Evolutionary conservation across 2,329 filamentous ascomycete genomes (phyloP).

Genomic region (Myrmaecium sp.): DNA sequence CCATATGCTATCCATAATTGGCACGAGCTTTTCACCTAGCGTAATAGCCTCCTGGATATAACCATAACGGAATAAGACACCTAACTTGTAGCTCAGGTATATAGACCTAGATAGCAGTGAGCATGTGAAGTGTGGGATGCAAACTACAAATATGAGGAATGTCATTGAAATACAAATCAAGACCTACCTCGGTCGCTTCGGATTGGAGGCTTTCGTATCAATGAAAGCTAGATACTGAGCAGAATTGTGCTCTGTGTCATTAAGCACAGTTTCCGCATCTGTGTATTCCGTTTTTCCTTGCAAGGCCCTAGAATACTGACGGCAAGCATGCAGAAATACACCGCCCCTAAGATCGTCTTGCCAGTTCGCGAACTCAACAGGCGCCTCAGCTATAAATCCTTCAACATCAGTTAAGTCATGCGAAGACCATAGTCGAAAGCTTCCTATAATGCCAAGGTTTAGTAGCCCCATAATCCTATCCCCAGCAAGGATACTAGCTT

Average conservation of each 20-base stretch:
- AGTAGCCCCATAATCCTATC: constrained; percentile 57
- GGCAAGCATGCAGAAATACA: constrained; percentile 46
- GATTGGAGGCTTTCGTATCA: constrained; percentile 34
- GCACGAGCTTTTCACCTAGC: constrained; percentile 24
- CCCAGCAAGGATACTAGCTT: constrained; percentile 48
- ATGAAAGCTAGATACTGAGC: constrained; percentile 35
- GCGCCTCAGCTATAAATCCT: constrained; percentile 52
- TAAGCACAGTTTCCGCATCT: constrained; percentile 41
- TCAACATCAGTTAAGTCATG: constrained; percentile 55
- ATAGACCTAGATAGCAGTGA: too few species aligned
- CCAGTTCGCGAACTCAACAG: constrained; percentile 59
- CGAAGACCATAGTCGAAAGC: constrained; percentile 51
- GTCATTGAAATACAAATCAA: too few species aligned
- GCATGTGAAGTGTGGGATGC: too few species aligned
- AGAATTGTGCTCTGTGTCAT: constrained; percentile 49
- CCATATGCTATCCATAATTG: constrained; percentile 25
- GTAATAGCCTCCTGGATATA: constrained; percentile 24
- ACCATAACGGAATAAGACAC: constrained; percentile 26
- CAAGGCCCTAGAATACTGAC: constrained; percentile 51
- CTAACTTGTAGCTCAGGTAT: constrained; percentile 42
- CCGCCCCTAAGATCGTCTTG: constrained; percentile 54
- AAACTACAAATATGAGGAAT: too few species aligned
- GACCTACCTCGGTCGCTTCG: constrained; percentile 45
- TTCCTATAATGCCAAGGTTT: constrained; percentile 49
- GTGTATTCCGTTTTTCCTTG: constrained; percentile 52